Base-by-base conservation (phyloP, 352 stramenopile genomes). In the Pythium brassicae region DNA sequence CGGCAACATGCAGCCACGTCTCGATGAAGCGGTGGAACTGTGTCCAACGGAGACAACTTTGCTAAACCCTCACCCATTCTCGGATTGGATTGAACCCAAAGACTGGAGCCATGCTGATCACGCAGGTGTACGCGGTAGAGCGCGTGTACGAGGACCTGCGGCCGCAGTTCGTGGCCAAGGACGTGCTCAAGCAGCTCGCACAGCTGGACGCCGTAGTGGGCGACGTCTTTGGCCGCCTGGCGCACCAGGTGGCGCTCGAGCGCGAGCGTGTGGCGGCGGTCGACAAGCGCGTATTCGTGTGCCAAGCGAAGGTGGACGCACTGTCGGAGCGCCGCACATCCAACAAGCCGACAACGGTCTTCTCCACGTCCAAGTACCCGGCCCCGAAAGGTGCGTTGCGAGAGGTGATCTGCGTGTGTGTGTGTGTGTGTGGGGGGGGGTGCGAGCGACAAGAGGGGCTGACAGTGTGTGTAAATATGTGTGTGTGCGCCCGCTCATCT, bases 291-390 rank as follows among this genome's bases (percentile, higher is more conserved):
- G 92, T 94, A 58, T 68, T 66, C 50, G 69, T 89, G 55, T 92
- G 81, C 39, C 85, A 94, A 56, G 83, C 83, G 55, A 94, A 92
- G 50, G 83, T 94, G 55, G 91, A 89, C 65, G 82, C 79, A 25
- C 73, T 94, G 59, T 87, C 81, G 54, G 81, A 83, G 44, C 83
- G 85, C 23, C 78, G 83, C 53, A 80, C 78, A 11, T 89, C 75
- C 50, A 94, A 89, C 68, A 94, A 93, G 52, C 82, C 85, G 42
- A 94, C 85, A 34, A 94, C 85, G 10, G 81, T 94, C n/a, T 94
- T 93, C 66, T 93, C 83, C 25, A 94, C 85, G 26, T 91, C 85
- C 57, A 92, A 89, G 61, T 94, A 92, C 63, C 85, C 85, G 11
- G 83, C 85, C 4, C 85, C 85, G 12, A 85, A 87, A 65, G 68